Conservation (phyloP, 495 filamentous ascomycete genomes). For the Neurospora sp. region DNA sequence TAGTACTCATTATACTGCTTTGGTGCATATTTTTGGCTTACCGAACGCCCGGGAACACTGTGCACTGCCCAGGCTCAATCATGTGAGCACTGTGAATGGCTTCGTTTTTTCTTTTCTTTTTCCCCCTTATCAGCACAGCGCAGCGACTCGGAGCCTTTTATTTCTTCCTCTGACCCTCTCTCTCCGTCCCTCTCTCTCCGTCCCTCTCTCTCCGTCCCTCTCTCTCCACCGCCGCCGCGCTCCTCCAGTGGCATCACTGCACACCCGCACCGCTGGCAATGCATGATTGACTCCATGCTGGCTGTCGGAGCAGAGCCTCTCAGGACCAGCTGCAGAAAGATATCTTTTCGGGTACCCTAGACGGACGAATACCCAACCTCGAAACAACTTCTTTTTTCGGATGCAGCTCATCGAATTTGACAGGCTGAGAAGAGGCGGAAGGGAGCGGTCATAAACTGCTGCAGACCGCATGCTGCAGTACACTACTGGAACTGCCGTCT, state of each 20-base stretch:
- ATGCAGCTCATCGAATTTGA: neutral
- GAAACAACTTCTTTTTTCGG: neutral
- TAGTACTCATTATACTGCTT: too few relatives aligned
- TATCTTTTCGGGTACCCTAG: neutral
- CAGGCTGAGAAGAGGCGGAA: neutral
- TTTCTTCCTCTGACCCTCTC: neutral
- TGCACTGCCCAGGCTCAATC: too few relatives aligned
- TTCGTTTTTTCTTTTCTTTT: too few relatives aligned
- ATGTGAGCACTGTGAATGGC: too few relatives aligned
- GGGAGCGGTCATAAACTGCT: neutral
- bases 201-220: neutral
- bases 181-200: neutral
- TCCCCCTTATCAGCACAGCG: too few relatives aligned
- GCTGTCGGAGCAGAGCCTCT: neutral
- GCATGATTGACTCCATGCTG: neutral
- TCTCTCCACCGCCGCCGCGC: neutral
- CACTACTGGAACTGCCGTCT: neutral
- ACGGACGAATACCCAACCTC: neutral
- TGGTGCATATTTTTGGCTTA: too few relatives aligned
- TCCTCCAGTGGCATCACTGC: neutral
- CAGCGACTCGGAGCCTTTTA: neutral
- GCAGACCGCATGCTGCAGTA: neutral
- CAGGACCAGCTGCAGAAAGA: neutral
- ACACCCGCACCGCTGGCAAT: neutral
- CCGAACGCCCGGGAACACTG: too few relatives aligned